Evolutionary conservation across 1,284 basidiomycete species (phyloP).

Genomic region (Ganoderma leucocontextum): DNA sequence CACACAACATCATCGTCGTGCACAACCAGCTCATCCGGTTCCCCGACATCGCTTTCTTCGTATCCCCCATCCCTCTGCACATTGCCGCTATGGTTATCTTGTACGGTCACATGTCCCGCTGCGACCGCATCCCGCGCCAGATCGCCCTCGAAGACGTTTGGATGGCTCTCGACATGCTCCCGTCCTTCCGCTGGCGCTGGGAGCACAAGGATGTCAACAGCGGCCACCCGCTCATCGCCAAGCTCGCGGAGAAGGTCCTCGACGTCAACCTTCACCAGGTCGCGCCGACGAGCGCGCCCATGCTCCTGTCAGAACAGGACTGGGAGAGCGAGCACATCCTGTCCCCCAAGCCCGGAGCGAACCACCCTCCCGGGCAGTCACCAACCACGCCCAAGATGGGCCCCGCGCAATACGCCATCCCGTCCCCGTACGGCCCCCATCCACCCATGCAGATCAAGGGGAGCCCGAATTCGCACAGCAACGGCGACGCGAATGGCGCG

Average conservation of each 20-base stretch:
- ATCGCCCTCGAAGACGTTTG: slow-evolving; percentile 81
- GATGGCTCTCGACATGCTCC: slow-evolving; percentile 85
- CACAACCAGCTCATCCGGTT: slow-evolving; percentile 82
- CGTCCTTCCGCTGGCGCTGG: slow-evolving; percentile 87
- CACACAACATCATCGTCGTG: slow-evolving; percentile 84
- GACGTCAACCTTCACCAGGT: slow-evolving; percentile 70
- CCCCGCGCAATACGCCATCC: slow-evolving; percentile 36
- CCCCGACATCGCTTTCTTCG: slow-evolving; percentile 86
- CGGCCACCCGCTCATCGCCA: slow-evolving; percentile 81
- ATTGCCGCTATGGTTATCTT: slow-evolving; percentile 89
- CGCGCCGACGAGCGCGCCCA: slow-evolving; percentile 61
- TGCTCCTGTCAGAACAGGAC: slow-evolving; percentile 71
- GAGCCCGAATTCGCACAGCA: slow-evolving; percentile 20
- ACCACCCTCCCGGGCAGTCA: slow-evolving; percentile 23
- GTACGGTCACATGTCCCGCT: slow-evolving; percentile 82
- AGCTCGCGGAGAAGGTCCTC: slow-evolving; percentile 80
- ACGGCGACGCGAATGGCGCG: slow-evolving; percentile 38
- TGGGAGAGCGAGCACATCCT: slow-evolving; percentile 66
- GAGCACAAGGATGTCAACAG: slow-evolving; percentile 80
- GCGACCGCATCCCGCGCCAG: slow-evolving; percentile 66
- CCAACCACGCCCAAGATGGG: slow-evolving; percentile 39
- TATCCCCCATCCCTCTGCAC: slow-evolving; percentile 84
- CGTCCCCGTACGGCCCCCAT: slow-evolving; percentile 28
- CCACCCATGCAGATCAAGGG: slow-evolving; percentile 27
- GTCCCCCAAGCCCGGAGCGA: slow-evolving; percentile 29